Base-by-base conservation (phyloP, 1,139 yeast species). In the Eremothecium coryli region DNA sequence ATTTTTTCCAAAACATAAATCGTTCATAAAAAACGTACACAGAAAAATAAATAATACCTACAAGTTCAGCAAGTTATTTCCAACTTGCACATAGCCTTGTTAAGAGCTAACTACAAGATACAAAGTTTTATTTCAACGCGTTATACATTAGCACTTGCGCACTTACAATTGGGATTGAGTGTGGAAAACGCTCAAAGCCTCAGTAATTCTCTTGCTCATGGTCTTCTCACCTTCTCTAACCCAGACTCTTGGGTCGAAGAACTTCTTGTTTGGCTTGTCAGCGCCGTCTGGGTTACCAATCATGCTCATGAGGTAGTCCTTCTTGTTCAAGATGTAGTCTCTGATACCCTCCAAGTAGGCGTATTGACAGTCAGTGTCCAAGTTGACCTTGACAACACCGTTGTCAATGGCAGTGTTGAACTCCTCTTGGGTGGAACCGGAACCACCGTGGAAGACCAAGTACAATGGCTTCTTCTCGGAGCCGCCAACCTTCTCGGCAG, bases 191-290 rank as follows among this genome's bases (percentile, higher is more conserved):
- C 68, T 72, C 64, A 90, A 74, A 60, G 94, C 93, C 65, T 78
- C 81, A 46, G 79, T 51, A 59, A 93, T 73, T 77, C 96, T 84
- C 52, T 66, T 69, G 50, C 77, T 55, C 97, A 90, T 90, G 64
- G 97, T 86, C 88, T 86, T 85, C 75, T 90, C 99, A 75, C 98
- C 98, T 70, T 88, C 97, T 76, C 98, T 88, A 53, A 90, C 96
- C 98, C 98, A 90, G 68, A 88, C 97, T 80, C 99, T 90, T 71
- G 99, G 99, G 72, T 90, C 99, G 64, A 85, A 90, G 85, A 69
- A 86, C 73, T 88, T 88, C 86, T 88, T 88, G 82, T 82, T 82
- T 72, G 98, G 98, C 76, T 86, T 84, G 71, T 90, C 97, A 38
- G 71, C 93, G 65, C 97, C 98, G 20, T 90, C 96, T 69, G 99